Percentiles rank a stretch among this genome's conserved stretches.
Conservation (phyloP, 2,329 filamentous ascomycete species). For the Diaporthe destruens region DNA sequence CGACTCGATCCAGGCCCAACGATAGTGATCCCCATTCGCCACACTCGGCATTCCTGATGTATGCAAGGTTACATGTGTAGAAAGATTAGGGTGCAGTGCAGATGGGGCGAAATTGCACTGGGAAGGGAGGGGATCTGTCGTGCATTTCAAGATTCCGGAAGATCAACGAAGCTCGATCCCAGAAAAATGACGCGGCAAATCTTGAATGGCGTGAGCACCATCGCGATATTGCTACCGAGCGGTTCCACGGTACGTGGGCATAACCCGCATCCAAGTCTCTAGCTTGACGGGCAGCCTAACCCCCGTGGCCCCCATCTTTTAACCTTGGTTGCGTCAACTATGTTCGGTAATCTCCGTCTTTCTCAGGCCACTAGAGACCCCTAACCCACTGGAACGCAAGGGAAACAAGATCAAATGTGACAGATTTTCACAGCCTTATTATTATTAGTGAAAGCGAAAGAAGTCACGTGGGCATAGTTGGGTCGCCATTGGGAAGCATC, state of each 20-base stretch:
- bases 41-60: not conserved
- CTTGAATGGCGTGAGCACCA: constrained; percentile 6
- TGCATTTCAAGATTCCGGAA: constrained; percentile 29
- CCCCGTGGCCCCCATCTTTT: constrained; percentile 31
- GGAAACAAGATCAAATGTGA: constrained; percentile 13
- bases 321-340: constrained; percentile 28
- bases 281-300: not conserved
- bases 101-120: not conserved
- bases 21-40: not conserved
- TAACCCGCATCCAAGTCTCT: constrained; percentile 8
- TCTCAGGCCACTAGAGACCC: constrained; percentile 14
- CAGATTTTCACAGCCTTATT: not conserved
- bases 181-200: constrained; percentile 11
- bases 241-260: not conserved
- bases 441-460: too few species aligned
- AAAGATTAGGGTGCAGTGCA: constrained; percentile 17
- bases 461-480: not conserved
- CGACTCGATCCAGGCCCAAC: not conserved
- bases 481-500: not conserved
- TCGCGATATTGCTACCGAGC: constrained; percentile 17
- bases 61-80: not conserved
- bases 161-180: constrained; percentile 29
- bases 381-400: constrained; percentile 24
- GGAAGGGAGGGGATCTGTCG: constrained; percentile 13
- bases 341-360: constrained; percentile 30